A percentile compares a stretch with the other conserved stretches of the same genome.
phyloP scores from a whole-genome alignment of 306 rosid genomes.

The Parietaria judaica region DNA sequence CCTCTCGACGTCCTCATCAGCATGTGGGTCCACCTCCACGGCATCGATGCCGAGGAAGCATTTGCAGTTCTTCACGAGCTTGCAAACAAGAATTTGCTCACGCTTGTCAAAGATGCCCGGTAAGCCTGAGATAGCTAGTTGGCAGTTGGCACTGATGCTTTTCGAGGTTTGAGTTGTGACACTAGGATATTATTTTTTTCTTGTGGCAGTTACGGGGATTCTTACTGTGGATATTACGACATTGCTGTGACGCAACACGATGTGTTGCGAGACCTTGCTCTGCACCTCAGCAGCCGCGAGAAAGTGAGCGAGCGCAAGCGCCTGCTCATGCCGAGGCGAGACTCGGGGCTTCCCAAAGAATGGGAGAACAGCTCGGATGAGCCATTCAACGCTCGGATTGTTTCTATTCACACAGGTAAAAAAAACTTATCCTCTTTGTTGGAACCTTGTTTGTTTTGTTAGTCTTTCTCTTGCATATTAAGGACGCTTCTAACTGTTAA shows the following conservation, averaged over 20 bases:
- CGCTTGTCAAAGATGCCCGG: constrained; percentile 68
- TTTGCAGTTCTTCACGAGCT: constrained; percentile 74
- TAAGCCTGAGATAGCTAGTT: constrained; percentile 7
- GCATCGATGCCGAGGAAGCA: constrained; percentile 56
- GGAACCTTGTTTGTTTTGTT: background rate
- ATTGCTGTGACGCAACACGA: constrained; percentile 80
- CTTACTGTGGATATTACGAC: constrained; percentile 67
- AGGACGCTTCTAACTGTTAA: background rate
- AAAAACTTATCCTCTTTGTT: background rate
- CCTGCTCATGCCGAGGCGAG: constrained; percentile 74
- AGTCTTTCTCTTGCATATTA: background rate
- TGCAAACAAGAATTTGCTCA: constrained; percentile 72
- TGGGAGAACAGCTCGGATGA: constrained; percentile 51
- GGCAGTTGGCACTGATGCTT: no score
- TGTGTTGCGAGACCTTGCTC: constrained; percentile 74
- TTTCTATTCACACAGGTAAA: constrained; percentile 84
- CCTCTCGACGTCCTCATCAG: constrained; percentile 79
- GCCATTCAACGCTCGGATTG: constrained; percentile 61
- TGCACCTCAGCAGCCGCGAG: constrained; percentile 44
- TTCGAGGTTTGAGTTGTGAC: background rate
- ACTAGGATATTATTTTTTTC: background rate
- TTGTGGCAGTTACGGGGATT: constrained; percentile 48
- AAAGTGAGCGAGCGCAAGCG: constrained; percentile 38
- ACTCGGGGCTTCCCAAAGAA: constrained; percentile 54
- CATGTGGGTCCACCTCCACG: constrained; percentile 80